Conservation (phyloP, 2,329 filamentous ascomycete genomes). For the Drechslerella coelobrocha region DNA sequence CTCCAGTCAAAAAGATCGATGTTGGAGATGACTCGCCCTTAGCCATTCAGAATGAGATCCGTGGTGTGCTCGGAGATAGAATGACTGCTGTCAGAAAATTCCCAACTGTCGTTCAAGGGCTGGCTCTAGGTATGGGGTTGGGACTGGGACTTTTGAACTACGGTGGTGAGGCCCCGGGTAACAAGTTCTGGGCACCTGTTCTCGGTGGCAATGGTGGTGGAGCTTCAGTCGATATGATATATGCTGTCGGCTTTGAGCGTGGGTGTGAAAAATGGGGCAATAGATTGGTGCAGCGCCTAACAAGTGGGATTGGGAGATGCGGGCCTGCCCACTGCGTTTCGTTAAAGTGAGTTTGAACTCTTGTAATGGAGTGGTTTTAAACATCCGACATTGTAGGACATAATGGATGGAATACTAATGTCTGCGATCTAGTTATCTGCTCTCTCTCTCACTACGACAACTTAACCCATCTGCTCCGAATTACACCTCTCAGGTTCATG, state of each 20-base stretch:
- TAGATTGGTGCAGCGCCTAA: constrained; percentile 34
- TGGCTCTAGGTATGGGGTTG: constrained; percentile 46
- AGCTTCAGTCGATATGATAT: constrained; percentile 44
- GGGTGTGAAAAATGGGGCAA: constrained; percentile 50
- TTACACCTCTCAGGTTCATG: constrained; percentile 48
- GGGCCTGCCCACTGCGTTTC: constrained; percentile 45
- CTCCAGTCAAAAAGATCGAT: constrained; percentile 48
- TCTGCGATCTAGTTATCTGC: constrained; percentile 25
- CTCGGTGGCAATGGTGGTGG: constrained; percentile 32
- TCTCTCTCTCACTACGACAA: constrained; percentile 39
- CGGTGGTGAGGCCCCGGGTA: constrained; percentile 39
- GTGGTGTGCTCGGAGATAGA: constrained; percentile 44
- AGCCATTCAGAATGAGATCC: constrained; percentile 44
- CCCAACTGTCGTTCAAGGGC: constrained; percentile 43
- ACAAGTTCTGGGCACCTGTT: constrained; percentile 46
- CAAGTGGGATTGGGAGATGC: constrained; percentile 38
- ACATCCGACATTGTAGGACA: background rate
- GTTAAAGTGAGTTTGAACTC: constrained; percentile 30
- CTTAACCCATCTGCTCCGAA: constrained; percentile 43
- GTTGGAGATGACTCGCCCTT: constrained; percentile 37
- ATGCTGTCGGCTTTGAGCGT: constrained; percentile 41
- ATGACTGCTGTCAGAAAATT: constrained; percentile 48
- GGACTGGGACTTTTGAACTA: constrained; percentile 45
- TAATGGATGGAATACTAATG: background rate
- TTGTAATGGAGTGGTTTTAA: no score